Base-by-base conservation (phyloP, 345 rosid species). In the Carallia pectinifolia region DNA sequence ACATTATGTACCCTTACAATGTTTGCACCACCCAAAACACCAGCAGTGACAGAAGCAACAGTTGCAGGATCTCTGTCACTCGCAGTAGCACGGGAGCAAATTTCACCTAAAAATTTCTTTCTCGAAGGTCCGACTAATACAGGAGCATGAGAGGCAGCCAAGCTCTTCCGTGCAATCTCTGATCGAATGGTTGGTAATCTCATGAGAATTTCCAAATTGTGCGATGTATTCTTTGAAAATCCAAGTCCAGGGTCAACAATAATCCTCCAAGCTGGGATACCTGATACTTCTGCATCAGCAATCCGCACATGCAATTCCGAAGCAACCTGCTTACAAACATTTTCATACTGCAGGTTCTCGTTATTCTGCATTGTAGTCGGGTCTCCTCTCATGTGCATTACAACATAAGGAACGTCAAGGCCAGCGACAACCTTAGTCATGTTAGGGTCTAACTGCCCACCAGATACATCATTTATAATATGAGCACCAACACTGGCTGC, bases 371-470 rank as follows among this genome's bases (percentile, higher is more conserved):
- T 92, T 39, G 97, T 88, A 36, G 81, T 62, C 33, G 96, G 96
- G 77, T 94, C 91, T 62, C 93, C 99, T 77, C 97, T 90, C 99
- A 92, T 94, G 86, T 95, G 98, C 98, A 92, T 95, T 2, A 82
- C 84, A 56, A 92, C 80, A 52, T 89, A 92, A 64, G 97, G 97
- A 77, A 86, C 94, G 47, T 80, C 79, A 47, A 93, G 89, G 30
- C 71, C 74, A 17, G 91, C 85, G 48, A 95, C 85, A 71, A 83
- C 88, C 65, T 75, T 84, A 54, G 74, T 81, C 98, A 95, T 92
- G 61, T 87, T 79, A 5, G 81, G 73, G 53, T 95, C 99, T 73
- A 95, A 69, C 30, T 58, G 77, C 66, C 98, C 98, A 0, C 93
- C 92, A 38, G 97, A 95, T 40, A 88, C 91, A 85, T 95, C 99